phyloP scores from a whole-genome alignment of 164 flowering plant genomes.

The Nymphaea colorata region DNA sequence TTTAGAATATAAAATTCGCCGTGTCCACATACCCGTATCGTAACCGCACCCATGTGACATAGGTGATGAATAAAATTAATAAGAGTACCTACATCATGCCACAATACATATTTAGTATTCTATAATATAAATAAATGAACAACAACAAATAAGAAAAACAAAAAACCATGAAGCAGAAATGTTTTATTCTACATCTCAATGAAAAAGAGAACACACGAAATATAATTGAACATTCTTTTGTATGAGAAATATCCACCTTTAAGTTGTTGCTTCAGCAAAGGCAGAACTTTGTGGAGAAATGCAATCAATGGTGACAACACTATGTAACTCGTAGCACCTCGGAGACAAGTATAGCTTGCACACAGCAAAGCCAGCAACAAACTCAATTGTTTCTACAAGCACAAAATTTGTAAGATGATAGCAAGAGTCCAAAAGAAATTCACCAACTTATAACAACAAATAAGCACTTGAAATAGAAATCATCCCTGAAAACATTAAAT shows the following conservation, averaged over 20 bases:
- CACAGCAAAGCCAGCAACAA: conserved; percentile 41
- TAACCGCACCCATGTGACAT: no score
- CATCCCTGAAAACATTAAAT: not conserved
- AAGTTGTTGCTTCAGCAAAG: conserved; percentile 24
- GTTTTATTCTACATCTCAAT: not conserved
- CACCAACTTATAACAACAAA: not conserved
- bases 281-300: conserved; percentile 25
- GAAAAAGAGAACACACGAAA: not conserved
- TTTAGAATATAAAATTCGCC: no score
- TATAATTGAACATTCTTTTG: not conserved
- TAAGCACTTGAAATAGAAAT: not conserved
- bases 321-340: conserved; percentile 45
- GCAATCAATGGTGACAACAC: conserved; percentile 33
- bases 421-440: not conserved
- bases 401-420: not conserved
- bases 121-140: no score
- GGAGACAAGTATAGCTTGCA: conserved; percentile 46
- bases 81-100: no score
- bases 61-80: no score
- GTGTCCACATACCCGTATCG: no score
- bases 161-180: not conserved
- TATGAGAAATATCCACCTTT: conserved; percentile 30
- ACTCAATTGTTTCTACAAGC: conserved; percentile 44
- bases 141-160: no score
- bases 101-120: no score